Conservation (phyloP, 129 eudicot genomes). For the Chrysanthemum seticuspe region DNA sequence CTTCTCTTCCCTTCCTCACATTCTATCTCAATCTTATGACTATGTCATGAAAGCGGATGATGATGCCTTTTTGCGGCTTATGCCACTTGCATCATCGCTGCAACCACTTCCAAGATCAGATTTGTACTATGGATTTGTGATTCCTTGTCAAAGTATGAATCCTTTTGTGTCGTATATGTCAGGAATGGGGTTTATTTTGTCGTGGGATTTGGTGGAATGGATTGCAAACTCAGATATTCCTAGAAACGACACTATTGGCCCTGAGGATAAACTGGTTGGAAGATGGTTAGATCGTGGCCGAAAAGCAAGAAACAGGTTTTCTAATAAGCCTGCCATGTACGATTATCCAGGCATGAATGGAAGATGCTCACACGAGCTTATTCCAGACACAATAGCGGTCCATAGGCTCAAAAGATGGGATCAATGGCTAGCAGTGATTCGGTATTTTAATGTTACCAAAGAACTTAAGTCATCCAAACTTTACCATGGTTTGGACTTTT, state of each 20-base stretch:
- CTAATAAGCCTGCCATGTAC: slow-evolving; percentile 73
- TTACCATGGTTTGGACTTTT: slow-evolving; percentile 27
- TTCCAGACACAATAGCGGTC: slow-evolving; percentile 66
- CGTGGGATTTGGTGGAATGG: slow-evolving; percentile 85
- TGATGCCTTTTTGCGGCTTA: slow-evolving; percentile 58
- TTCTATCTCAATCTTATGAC: slow-evolving; percentile 49
- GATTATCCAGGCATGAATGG: slow-evolving; percentile 80
- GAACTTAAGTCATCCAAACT: slow-evolving; percentile 37
- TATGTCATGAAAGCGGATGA: slow-evolving; percentile 89
- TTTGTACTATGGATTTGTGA: slow-evolving; percentile 66
- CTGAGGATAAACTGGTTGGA: slow-evolving; percentile 75
- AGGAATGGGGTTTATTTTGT: slow-evolving; percentile 71
- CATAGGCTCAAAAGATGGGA: slow-evolving; percentile 76
- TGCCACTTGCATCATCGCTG: slow-evolving; percentile 52
- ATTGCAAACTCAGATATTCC: slow-evolving; percentile 50
- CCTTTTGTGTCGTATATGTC: slow-evolving; percentile 74
- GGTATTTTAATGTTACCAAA: slow-evolving; percentile 61
- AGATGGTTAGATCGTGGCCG: slow-evolving; percentile 55
- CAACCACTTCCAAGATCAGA: slow-evolving; percentile 56
- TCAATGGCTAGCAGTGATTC: slow-evolving; percentile 62
- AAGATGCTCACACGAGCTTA: slow-evolving; percentile 73
- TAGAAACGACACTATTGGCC: slow-evolving; percentile 47
- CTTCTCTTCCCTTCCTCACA: slow-evolving; percentile 65
- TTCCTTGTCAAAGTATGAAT: slow-evolving; percentile 82
- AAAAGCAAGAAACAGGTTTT: slow-evolving; percentile 62